Evolutionary conservation across 2,329 filamentous ascomycete genomes (phyloP), one percentile per base, ranked within the genome.

Genomic region (Calonectria naviculata): DNA sequence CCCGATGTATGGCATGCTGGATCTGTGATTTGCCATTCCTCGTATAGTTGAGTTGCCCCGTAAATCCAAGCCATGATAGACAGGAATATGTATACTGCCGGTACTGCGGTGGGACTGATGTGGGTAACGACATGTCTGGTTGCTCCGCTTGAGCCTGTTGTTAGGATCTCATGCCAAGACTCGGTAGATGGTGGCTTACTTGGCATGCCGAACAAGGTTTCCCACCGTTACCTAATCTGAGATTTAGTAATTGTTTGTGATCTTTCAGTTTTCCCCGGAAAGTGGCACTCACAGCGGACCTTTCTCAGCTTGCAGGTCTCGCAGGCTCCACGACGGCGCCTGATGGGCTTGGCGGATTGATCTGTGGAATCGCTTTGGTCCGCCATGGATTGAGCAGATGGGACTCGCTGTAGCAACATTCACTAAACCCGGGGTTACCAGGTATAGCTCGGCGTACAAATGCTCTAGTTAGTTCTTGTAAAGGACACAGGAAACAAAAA

Each of bases 191-290:
- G 4, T 58, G 52, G 31, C 52, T 58, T 58, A 58, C 52, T 58
- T 58, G 52, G 52, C 52, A 58, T 58, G 52, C 31, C 28, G 52
- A 38, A 58, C 52, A 58, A 38, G 52, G 52, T 58, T 58, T 58
- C 21, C 52, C 52, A 4, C 31, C 52, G 52, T 58, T 58, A 38
- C 52, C 52, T 58, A 58, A 38, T 38, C 52, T 58, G 52, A 6
- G 34, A 38, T 58, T 58, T 26, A 58, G 52, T 13, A 17, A 58
- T 36, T 38, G 31, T 58, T 58, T 28, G 9, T 17, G 52, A 58
- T 28, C 2, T 58, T 15, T 58, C 52, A 10, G 17, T 21, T 38
- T 58, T 24, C 31, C 34, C 34, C 21, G 24, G 15, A 19, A 58
- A 58, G 3, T 26, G 13, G 17, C 34, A 58, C 52, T 24, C 36